Percentiles rank a stretch among this genome's conserved stretches.
phyloP scores from a whole-genome alignment of 148 eudicot genomes.

The Rhododendron ovatum region DNA sequence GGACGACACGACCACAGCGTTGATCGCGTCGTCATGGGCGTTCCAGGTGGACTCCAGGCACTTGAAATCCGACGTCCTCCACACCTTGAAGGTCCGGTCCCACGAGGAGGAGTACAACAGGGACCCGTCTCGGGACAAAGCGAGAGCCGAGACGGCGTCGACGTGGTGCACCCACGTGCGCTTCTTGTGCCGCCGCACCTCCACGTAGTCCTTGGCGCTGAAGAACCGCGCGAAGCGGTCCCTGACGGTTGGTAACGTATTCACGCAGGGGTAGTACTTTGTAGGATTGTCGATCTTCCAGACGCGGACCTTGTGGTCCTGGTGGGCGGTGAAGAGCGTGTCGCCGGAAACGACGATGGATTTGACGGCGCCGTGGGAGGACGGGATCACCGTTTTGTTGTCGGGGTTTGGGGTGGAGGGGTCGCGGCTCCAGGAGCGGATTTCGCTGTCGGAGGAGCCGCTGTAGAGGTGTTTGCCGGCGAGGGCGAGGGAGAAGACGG shows the following conservation, averaged over 20 bases:
- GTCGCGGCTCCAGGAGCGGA: slow-evolving; percentile 39
- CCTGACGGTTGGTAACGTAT: slow-evolving; percentile 53
- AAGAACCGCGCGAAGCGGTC: slow-evolving; percentile 45
- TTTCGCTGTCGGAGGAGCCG: slow-evolving; percentile 49
- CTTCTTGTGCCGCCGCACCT: slow-evolving; percentile 52
- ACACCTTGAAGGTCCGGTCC: slow-evolving; percentile 76
- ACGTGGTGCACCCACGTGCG: slow-evolving; percentile 86
- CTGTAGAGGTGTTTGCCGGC: slow-evolving; percentile 44
- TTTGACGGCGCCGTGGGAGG: slow-evolving; percentile 45
- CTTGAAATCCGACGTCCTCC: slow-evolving; percentile 57
- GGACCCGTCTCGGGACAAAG: slow-evolving; percentile 50
- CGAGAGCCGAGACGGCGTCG: slow-evolving; percentile 68
- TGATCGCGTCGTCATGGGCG: slow-evolving; percentile 91
- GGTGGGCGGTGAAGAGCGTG: slow-evolving; percentile 57
- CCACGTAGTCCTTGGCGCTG: slow-evolving; percentile 60
- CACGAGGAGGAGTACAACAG: slow-evolving; percentile 72
- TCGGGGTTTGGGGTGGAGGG: slow-evolving; percentile 3
- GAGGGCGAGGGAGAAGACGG: slow-evolving; percentile 45
- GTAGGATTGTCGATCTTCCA: slow-evolving; percentile 42
- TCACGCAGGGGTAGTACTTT: slow-evolving; percentile 32
- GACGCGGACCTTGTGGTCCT: slow-evolving; percentile 67
- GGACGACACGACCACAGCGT: slow-evolving; percentile 46
- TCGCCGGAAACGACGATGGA: slow-evolving; percentile 43
- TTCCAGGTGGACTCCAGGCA: slow-evolving; percentile 63
- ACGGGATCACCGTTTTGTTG: slow-evolving; percentile 15